These are phyloP conservation scores for Spergularia marina DNA, from an alignment of 148 eudicot species.

Conservation along the genomic window DNA sequence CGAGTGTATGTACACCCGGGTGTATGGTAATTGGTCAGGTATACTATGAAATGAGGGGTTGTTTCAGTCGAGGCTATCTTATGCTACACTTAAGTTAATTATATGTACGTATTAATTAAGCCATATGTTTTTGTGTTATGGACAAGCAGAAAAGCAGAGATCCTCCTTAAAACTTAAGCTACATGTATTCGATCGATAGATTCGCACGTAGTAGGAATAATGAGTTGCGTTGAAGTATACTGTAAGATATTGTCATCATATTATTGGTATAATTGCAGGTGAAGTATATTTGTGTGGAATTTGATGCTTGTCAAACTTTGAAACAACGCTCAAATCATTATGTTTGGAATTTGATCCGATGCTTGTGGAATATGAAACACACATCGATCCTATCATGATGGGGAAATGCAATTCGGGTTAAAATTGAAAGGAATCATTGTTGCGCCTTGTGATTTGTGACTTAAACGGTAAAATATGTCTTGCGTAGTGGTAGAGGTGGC, in stretches of 20 bases:
- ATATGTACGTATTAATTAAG: constrained; percentile 13
- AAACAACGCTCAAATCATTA: no score
- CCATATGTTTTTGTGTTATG: constrained; percentile 22
- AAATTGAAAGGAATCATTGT: no score
- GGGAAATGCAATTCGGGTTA: no score
- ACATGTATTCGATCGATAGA: constrained; percentile 6
- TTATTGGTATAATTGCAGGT: constrained; percentile 9
- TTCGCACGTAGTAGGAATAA: constrained; percentile 17
- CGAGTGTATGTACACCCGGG: no score
- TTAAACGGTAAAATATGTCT: no score
- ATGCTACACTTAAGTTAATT: constrained; percentile 1
- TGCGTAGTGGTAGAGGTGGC: no score
- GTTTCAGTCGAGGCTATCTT: not conserved
- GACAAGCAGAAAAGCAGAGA: constrained; percentile 13
- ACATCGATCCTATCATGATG: not conserved
- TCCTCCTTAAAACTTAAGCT: constrained; percentile 14
- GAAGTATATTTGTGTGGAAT: not conserved
- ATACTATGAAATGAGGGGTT: not conserved
- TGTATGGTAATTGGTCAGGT: not conserved
- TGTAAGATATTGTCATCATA: constrained; percentile 6
- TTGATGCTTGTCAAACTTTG: no score
- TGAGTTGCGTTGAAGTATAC: constrained; percentile 11
- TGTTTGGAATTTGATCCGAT: no score
- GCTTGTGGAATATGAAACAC: not conserved
- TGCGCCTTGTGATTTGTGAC: no score